Conservation (phyloP, 768 basidiomycete species). For the Lactifluus volemus region DNA sequence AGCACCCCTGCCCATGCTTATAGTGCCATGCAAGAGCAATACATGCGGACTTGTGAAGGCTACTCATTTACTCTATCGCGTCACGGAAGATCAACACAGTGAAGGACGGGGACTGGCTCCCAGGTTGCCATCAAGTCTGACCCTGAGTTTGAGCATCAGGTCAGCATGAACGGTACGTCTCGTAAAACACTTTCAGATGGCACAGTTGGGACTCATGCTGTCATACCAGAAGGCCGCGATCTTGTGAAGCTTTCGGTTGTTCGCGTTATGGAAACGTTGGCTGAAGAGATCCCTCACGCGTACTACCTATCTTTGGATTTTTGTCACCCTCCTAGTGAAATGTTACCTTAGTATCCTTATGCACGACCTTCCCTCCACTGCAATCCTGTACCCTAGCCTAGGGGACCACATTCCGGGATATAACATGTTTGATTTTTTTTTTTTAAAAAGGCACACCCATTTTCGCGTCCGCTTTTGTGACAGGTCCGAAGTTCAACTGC, state of each 20-base stretch:
- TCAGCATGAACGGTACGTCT: slow-evolving; percentile 81
- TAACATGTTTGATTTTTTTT: too few species aligned
- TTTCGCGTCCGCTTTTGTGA: too few species aligned
- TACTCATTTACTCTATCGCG: slow-evolving; percentile 96
- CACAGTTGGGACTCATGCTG: too few species aligned
- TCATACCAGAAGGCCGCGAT: slow-evolving; percentile 79
- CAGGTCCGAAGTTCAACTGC: too few species aligned
- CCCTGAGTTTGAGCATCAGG: slow-evolving; percentile 91
- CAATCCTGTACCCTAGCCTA: too few species aligned
- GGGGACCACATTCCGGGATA: too few species aligned
- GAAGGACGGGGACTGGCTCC: slow-evolving; percentile 93
- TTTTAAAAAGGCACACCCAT: too few species aligned
- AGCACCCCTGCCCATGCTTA: not conserved
- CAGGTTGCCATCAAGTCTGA: slow-evolving; percentile 99
- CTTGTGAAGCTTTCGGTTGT: slow-evolving; percentile 92
- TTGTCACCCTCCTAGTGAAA: too few species aligned
- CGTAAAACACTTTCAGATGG: too few species aligned
- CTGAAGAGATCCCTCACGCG: slow-evolving; percentile 38
- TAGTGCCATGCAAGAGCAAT: slow-evolving; percentile 98
- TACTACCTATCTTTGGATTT: too few species aligned
- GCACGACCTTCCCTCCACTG: too few species aligned
- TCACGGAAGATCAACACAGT: slow-evolving; percentile 92
- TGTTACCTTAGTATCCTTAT: too few species aligned
- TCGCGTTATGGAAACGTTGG: slow-evolving; percentile 93
- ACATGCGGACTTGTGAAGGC: slow-evolving; percentile 97